Evolutionary conservation across 1,284 basidiomycete genomes (phyloP).

Genomic region (Coniophora puteana): DNA sequence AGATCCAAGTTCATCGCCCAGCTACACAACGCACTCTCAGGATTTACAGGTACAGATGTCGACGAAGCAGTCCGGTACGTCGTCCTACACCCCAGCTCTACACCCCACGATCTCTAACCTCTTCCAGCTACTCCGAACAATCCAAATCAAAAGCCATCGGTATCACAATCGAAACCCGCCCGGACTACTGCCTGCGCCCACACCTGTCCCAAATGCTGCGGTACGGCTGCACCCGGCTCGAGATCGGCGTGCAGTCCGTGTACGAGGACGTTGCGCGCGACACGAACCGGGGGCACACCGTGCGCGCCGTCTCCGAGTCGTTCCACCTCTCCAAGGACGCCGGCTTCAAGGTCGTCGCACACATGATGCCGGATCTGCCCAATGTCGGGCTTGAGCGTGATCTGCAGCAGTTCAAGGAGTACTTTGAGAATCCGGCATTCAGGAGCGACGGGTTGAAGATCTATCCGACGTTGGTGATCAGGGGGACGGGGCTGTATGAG

Average conservation of each 20-base stretch:
- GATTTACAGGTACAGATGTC: constrained; percentile 89
- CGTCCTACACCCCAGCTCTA: constrained; percentile 1
- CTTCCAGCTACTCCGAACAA: constrained; percentile 83
- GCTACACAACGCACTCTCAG: constrained; percentile 95
- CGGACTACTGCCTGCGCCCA: constrained; percentile 97
- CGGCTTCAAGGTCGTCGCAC: constrained; percentile 98
- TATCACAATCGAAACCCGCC: constrained; percentile 98
- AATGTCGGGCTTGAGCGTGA: constrained; percentile 98
- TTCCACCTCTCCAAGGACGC: constrained; percentile 99
- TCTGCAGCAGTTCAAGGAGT: constrained; percentile 98
- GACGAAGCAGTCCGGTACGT: constrained; percentile 92
- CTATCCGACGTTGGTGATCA: constrained; percentile 97
- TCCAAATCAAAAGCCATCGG: constrained; percentile 98
- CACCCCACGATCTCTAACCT: constrained; percentile 6
- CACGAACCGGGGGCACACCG: constrained; percentile 97
- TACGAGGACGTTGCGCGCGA: constrained; percentile 99
- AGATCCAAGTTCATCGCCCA: constrained; percentile 93
- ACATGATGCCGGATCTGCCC: constrained; percentile 98
- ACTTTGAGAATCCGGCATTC: constrained; percentile 98
- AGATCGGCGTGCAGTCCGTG: constrained; percentile 98
- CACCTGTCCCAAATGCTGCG: constrained; percentile 99
- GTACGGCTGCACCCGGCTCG: constrained; percentile 96
- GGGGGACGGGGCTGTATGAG: constrained; percentile 96
- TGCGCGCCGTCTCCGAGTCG: constrained; percentile 94
- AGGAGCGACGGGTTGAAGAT: constrained; percentile 97